Percentiles rank a stretch among this genome's conserved stretches.
Evolutionary conservation across 371 early-diverging fungal genomes (phyloP).

Genomic region (Rhizopus delemar): DNA sequence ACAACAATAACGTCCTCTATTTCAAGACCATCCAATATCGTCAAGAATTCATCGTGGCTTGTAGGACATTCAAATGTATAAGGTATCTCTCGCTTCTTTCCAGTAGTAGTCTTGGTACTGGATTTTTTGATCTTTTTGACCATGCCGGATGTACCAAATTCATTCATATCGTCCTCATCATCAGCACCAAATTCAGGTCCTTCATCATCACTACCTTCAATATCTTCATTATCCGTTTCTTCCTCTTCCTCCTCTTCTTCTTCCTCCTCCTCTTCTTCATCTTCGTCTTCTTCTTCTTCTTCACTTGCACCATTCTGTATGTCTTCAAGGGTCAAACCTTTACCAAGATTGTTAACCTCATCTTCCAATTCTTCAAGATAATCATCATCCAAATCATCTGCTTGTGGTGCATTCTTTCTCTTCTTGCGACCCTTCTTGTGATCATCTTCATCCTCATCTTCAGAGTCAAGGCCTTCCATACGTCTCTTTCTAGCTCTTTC

Average conservation of each 20-base stretch:
- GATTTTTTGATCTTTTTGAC: conserved; percentile 37
- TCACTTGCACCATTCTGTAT: conserved; percentile 45
- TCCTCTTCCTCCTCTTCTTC: conserved; percentile 54
- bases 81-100: conserved; percentile 63
- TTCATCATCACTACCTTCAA: conserved; percentile 38
- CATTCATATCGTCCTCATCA: conserved; percentile 57
- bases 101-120: conserved; percentile 16
- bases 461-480: conserved; percentile 82
- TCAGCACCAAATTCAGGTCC: conserved; percentile 31
- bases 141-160: conserved; percentile 35
- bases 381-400: conserved; percentile 85
- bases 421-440: conserved; percentile 49
- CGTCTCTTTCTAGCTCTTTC: conserved; percentile 84
- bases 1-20: conserved; percentile 69
- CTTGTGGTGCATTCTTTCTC: conserved; percentile 61
- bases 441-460: conserved; percentile 61
- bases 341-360: conserved; percentile 38
- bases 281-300: conserved; percentile 40
- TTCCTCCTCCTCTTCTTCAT: conserved; percentile 47
- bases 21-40: conserved; percentile 47
- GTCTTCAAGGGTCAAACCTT: conserved; percentile 55
- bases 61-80: conserved; percentile 83
- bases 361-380: conserved; percentile 54
- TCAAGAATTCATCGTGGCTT: conserved; percentile 65
- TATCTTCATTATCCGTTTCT: conserved; percentile 43